Base-by-base conservation (phyloP, 768 basidiomycete genomes). In the Psilocybe cyanescens region DNA sequence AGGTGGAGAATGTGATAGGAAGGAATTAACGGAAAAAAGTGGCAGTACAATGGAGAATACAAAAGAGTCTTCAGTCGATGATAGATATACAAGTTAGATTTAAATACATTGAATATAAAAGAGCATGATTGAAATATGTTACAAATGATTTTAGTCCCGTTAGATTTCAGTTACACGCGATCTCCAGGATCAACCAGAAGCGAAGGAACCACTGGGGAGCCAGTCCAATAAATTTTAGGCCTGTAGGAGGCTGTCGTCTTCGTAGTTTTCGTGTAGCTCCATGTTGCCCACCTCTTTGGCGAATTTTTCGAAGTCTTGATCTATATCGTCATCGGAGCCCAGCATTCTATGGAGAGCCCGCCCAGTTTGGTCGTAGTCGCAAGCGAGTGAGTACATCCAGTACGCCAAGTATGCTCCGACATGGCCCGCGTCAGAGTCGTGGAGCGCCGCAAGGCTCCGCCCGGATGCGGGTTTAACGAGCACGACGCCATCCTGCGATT, bases 381-480 rank as follows among this genome's bases (percentile, higher is more conserved):
- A 79, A 11, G 71, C 77, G 53, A 78, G 74, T 1, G 75, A 77
- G 58, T 76, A 78, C 78, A 79, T 79, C 77, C 77, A 79, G 55
- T 78, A 78, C 24, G 76, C 76, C 37, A 79, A 67, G 58, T 77
- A 79, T 1, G 76, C 76, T 8, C 76, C 78, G 41, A 79, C 78
- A 60, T 79, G 76, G 24, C 77, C 76, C 2, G 76, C 78, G 58
- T 76, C 72, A 8, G 77, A 77, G 62, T 77, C 74, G 52, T 79
- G 78, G n/a, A 79, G 61, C 9, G 75, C 76, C 1, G 78, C 76
- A 1, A 79, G 71, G 50, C 74, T 74, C 3, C 75, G 68, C 14
- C 77, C 77, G 1, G 77, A 78, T 8, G 76, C 72, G 12, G 73
- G 71, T 48, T 69, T 72, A 8, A 64, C 67, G 4, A 59, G 47